Conservation (phyloP, 2,329 filamentous ascomycete species). For the Aotearoamyces nothofagi region DNA sequence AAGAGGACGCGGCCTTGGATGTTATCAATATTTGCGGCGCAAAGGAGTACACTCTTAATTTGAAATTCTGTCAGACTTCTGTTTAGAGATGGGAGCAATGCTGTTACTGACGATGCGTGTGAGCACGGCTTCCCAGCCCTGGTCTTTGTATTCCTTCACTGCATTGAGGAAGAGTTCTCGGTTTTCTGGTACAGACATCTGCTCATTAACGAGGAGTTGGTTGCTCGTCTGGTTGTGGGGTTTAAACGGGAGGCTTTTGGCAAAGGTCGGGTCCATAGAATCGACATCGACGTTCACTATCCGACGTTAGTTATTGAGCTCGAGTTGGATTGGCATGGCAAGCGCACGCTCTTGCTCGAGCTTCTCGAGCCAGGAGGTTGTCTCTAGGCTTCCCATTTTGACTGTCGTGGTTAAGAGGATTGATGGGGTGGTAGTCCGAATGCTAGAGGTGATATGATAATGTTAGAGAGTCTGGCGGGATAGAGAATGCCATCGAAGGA, state of each 20-base stretch:
- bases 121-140: constrained; percentile 32
- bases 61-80: too few species aligned
- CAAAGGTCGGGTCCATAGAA: constrained; percentile 34
- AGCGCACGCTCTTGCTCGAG: constrained; percentile 25
- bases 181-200: constrained; percentile 28
- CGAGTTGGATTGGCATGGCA: too few species aligned
- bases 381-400: constrained; percentile 20
- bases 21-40: constrained; percentile 24
- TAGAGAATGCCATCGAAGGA: too few species aligned
- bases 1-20: constrained; percentile 32
- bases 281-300: constrained; percentile 35
- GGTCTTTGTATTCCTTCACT: constrained; percentile 26
- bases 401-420: constrained; percentile 7
- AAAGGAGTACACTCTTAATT: constrained; percentile 4
- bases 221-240: constrained; percentile 35
- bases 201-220: constrained; percentile 31
- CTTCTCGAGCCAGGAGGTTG: constrained; percentile 26
- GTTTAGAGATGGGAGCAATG: constrained; percentile 34
- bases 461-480: too few species aligned
- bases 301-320: background rate
- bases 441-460: too few species aligned
- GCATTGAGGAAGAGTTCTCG: constrained; percentile 25
- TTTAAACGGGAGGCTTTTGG: constrained; percentile 27
- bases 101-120: constrained; percentile 32
- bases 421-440: background rate